Evolutionary conservation across 495 filamentous ascomycete species (phyloP), one percentile per base, ranked within the genome.

Genomic region (Delitschia confertaspora): DNA sequence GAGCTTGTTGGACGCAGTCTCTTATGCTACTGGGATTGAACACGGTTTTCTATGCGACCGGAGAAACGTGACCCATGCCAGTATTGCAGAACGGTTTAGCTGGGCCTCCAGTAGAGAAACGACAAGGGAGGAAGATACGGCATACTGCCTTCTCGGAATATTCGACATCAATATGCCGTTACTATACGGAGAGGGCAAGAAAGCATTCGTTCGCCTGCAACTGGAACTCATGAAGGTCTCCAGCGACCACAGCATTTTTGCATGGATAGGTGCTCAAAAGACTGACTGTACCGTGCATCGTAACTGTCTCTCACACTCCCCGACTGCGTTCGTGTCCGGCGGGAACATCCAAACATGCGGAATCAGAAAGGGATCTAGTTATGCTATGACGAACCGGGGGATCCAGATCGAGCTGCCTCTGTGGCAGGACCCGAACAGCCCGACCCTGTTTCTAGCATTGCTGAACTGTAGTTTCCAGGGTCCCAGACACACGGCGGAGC

Each of bases 101-200:
- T 47, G 44, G 44, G 44, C 36, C 8, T 11, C 16, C 4, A 6
- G 25, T 11, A 23, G 44, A 9, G 2, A 33, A 21, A 47, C 44
- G 2, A 47, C 44, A 1, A 9, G 34, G 16, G 7, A 20, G n/a
- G 44, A 52, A 25, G 49, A 52, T 23, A 13, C 19, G 13, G 43
- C 43, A 1, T 52, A 52, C 38, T 21, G 36, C 20, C 42, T 52
- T 3, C n/a, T 47, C 14, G 49, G 49, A 20, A 16, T 52, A 2
- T 52, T 52, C 27, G 43, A 32, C n/a, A 27, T 52, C 3, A 33
- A 46, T 5, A 41, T 52, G 38, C 42, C 49, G 9, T 25, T 52
- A 23, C 29, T 52, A 5, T 52, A 52, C 26, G 49, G 49, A 0
- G 49, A 52, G 18, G 49, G 49, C 4, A 27, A 46, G 17, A 52